Evolutionary conservation across 192 early-diverging fungal genomes (phyloP), one percentile per base, ranked within the genome.

Genomic region (Dispira simplex): DNA sequence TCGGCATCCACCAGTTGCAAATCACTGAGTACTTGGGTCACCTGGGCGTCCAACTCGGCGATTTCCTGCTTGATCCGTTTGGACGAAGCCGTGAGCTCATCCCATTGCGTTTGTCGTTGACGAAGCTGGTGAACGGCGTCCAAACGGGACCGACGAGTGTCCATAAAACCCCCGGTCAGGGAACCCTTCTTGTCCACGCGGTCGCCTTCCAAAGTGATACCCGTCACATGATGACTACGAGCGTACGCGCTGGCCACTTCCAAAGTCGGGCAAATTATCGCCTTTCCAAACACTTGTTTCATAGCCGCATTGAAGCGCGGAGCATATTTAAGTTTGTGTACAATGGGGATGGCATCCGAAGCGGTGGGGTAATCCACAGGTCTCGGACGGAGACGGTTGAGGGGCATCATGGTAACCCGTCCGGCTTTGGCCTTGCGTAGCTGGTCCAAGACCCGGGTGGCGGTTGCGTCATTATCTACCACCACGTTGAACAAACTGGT

Each of bases 361-460:
- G 81, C 71, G 25, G 74, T 70, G 0, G 90, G 90, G 46, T 88
- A 91, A 11, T 79, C 75, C 4, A 73, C 66, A 0, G 75, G 48
- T 11, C 63, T 68, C 1, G 89, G 79, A 45, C 83, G 79, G 59
- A 99, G 71, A 1, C 92, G 83, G 67, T 94, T 97, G 53, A 99
- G 77, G 0, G 96, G 96, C 83, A 99, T 92, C 65, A 97, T 92
- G 0, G 96, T 97, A 47, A 97, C 83, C 3, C 96, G 81, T 8
- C 93, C 96, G 26, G 75, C 76, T 66, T 83, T 77, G 60, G 85
- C 76, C 32, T 54, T 62, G 45, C 66, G 67, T 44, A 78, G 70
- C 66, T 71, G 70, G 27, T 85, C 79, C 23, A 99, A 66, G 14
- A 97, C 68, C 25, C 64, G 68, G 13, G 88, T 85, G 0, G 96